phyloP scores from a whole-genome alignment of 371 early-diverging fungal species.

The Haplosporangium sp. region DNA sequence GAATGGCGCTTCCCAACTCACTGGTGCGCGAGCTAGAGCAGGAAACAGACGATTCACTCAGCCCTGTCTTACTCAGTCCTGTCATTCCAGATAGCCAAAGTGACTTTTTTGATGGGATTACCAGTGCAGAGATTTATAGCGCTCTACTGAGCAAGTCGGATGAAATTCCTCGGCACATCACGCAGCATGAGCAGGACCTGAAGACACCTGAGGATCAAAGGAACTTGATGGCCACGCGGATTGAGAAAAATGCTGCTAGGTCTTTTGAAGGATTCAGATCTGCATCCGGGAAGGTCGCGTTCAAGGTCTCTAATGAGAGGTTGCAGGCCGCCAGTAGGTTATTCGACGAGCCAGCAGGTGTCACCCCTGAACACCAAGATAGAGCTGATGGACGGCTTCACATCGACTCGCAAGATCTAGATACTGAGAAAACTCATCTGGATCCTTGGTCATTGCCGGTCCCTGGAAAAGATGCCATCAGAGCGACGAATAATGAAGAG shows the following conservation, averaged over 20 bases:
- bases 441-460: constrained; percentile 16
- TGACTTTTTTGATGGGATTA: constrained; percentile 20
- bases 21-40: constrained; percentile 12
- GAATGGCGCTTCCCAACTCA: constrained; percentile 9
- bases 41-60: constrained; percentile 1
- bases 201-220: not conserved
- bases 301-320: too few species aligned
- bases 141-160: constrained; percentile 3
- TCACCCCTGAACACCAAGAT: not conserved
- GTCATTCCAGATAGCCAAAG: constrained; percentile 20
- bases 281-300: too few species aligned
- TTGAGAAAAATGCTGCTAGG: not conserved
- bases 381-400: too few species aligned
- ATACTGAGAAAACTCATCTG: not conserved
- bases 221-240: not conserved
- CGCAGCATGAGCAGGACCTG: constrained; percentile 1
- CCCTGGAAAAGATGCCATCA: not conserved
- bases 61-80: constrained; percentile 15
- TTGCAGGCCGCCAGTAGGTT: too few species aligned
- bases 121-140: constrained; percentile 10
- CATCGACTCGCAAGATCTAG: constrained; percentile 13
- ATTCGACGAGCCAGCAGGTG: not conserved
- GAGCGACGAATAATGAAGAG: not conserved
- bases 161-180: not conserved
- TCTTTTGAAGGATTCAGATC: not conserved